Conservation (phyloP, 164 flowering plant genomes). For the Pachysandra terminalis region DNA sequence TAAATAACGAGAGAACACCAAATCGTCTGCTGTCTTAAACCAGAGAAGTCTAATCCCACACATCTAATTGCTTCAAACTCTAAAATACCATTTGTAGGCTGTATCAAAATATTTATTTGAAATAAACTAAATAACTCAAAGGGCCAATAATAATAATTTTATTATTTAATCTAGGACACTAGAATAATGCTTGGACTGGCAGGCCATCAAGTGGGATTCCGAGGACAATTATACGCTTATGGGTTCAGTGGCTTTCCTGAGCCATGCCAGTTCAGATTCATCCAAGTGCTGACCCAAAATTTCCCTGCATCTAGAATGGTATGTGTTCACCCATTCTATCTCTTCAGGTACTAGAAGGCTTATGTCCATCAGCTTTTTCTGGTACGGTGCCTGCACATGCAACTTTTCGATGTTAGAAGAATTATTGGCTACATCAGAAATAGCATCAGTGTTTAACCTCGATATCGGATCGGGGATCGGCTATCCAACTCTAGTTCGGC, state of each 20-base stretch:
- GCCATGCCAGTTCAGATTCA: constrained; percentile 72
- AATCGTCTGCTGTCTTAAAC: too few relatives aligned
- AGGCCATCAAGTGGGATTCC: not conserved
- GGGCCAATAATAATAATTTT: too few relatives aligned
- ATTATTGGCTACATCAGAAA: not conserved
- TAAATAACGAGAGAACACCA: too few relatives aligned
- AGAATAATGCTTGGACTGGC: not conserved
- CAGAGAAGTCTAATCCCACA: too few relatives aligned
- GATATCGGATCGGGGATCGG: too few relatives aligned
- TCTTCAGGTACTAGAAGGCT: constrained; percentile 63
- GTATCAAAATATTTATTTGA: too few relatives aligned
- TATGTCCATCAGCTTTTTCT: constrained; percentile 74
- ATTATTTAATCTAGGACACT: too few relatives aligned
- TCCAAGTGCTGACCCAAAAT: constrained; percentile 63
- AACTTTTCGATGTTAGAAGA: not conserved
- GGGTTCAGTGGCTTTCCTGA: constrained; percentile 79
- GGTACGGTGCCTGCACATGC: constrained; percentile 85
- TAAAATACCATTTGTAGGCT: too few relatives aligned
- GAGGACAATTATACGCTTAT: constrained; percentile 27
- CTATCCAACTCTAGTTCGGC: too few relatives aligned
- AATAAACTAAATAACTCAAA: too few relatives aligned
- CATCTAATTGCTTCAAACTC: too few relatives aligned
- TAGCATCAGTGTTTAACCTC: too few relatives aligned
- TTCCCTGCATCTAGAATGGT: constrained; percentile 74
- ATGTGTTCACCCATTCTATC: constrained; percentile 79